phyloP scores from a whole-genome alignment of 169 alveolate genomes.

The Babesia ovis region DNA sequence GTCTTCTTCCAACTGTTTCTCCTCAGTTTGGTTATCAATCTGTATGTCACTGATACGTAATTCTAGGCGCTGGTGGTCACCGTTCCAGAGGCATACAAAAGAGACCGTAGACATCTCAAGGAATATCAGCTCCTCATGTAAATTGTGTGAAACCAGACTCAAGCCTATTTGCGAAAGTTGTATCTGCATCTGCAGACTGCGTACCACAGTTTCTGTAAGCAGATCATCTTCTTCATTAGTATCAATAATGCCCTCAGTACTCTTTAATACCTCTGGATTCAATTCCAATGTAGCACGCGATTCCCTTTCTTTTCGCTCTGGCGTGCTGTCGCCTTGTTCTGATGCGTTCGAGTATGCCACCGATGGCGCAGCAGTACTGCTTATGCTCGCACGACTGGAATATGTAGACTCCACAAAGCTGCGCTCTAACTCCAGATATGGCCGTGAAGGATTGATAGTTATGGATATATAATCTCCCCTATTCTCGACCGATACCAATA shows the following conservation, averaged over 20 bases:
- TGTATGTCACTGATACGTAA: conserved; percentile 80
- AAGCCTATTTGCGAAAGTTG: conserved; percentile 78
- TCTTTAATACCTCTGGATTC: conserved; percentile 16
- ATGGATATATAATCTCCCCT: conserved; percentile 68
- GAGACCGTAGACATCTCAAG: conserved; percentile 78
- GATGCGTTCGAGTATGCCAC: neutral
- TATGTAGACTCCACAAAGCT: neutral
- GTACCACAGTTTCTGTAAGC: conserved; percentile 8
- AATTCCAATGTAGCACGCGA: neutral
- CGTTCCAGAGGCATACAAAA: conserved; percentile 74
- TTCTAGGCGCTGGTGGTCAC: conserved; percentile 80
- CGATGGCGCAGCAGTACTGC: neutral
- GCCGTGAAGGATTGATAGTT: conserved; percentile 38
- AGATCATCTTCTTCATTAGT: conserved; percentile 27
- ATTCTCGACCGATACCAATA: conserved; percentile 63
- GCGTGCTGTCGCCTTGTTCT: conserved; percentile 6
- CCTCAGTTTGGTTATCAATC: conserved; percentile 79
- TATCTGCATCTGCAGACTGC: conserved; percentile 56
- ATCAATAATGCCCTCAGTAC: conserved; percentile 14
- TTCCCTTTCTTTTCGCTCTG: neutral
- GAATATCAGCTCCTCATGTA: conserved; percentile 82
- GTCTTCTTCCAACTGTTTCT: conserved; percentile 50
- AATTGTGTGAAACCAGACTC: conserved; percentile 77
- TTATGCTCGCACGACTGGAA: neutral
- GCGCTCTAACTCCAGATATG: conserved; percentile 15